These are phyloP conservation scores for Pythium dissotocum DNA, from an alignment of 352 stramenopile genomes.

Conservation along the genomic window DNA sequence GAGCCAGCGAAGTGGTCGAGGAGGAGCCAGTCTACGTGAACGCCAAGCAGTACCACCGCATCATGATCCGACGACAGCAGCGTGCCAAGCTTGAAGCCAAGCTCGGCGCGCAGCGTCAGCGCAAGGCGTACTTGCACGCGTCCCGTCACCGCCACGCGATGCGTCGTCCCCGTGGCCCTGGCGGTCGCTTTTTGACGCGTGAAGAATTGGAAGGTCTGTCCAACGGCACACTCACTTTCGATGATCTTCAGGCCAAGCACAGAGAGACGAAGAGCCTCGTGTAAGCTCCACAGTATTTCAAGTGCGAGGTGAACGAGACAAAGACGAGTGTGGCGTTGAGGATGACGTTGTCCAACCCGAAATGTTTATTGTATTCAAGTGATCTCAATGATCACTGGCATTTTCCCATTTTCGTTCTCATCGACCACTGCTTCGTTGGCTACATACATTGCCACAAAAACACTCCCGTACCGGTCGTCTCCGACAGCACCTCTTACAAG, in stretches of 20 bases:
- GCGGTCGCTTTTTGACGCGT: slow-evolving; percentile 82
- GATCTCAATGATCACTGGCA: background rate
- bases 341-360: background rate
- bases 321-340: slow-evolving; percentile 1
- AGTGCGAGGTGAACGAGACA: slow-evolving; percentile 1
- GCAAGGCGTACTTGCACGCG: slow-evolving; percentile 86
- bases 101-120: slow-evolving; percentile 72
- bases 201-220: slow-evolving; percentile 78
- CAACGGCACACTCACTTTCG: slow-evolving; percentile 60
- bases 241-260: slow-evolving; percentile 49
- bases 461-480: background rate
- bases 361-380: slow-evolving; percentile 31
- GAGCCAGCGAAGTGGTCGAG: slow-evolving; percentile 58
- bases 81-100: slow-evolving; percentile 87
- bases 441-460: background rate
- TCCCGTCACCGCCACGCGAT: slow-evolving; percentile 89
- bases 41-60: slow-evolving; percentile 90
- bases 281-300: background rate
- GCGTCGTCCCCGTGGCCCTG: slow-evolving; percentile 77
- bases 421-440: background rate
- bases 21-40: slow-evolving; percentile 91
- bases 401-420: background rate
- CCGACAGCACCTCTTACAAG: slow-evolving; percentile 2
- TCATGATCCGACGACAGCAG: slow-evolving; percentile 88
- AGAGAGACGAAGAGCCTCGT: slow-evolving; percentile 30